Percentiles rank a stretch among this genome's conserved stretches.
phyloP scores from a whole-genome alignment of 306 rosid genomes.

The Citrullus amarus region DNA sequence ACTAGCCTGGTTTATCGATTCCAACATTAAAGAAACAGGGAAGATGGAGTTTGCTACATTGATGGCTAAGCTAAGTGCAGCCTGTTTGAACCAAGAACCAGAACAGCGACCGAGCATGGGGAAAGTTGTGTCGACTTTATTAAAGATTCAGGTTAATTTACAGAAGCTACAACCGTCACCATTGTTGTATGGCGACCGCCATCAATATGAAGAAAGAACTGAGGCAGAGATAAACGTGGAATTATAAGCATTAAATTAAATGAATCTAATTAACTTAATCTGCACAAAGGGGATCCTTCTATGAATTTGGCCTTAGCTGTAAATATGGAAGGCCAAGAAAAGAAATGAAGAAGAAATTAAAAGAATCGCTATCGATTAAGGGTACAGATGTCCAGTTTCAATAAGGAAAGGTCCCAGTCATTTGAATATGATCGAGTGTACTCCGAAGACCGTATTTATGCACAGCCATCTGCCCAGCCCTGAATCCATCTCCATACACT shows the following conservation, averaged over 20 bases:
- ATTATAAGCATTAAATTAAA: constrained; percentile 17
- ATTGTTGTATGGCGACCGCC: neutral
- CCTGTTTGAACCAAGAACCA: constrained; percentile 37
- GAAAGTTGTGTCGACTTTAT: constrained; percentile 9
- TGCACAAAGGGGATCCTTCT: constrained; percentile 11
- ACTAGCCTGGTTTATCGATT: constrained; percentile 29
- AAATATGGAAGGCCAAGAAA: constrained; percentile 44
- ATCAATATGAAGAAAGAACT: neutral
- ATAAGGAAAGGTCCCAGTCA: constrained; percentile 73
- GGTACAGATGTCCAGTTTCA: constrained; percentile 21
- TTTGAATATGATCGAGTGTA: constrained; percentile 77
- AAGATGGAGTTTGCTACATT: constrained; percentile 17
- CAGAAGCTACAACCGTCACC: neutral
- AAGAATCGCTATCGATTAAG: constrained; percentile 8
- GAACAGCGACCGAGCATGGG: constrained; percentile 24
- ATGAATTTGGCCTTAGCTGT: constrained; percentile 33
- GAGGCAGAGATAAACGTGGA: neutral
- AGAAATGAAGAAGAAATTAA: constrained; percentile 21
- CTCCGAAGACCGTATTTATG: constrained; percentile 61
- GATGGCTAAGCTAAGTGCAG: constrained; percentile 30
- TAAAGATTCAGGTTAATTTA: constrained; percentile 17
- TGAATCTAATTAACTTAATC: constrained; percentile 18
- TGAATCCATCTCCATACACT: constrained; percentile 82
- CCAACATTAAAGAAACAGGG: constrained; percentile 18
- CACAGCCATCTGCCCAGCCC: constrained; percentile 87